Base-by-base conservation (phyloP, 2,329 filamentous ascomycete genomes). In the Aphanoascus verrucosus region DNA sequence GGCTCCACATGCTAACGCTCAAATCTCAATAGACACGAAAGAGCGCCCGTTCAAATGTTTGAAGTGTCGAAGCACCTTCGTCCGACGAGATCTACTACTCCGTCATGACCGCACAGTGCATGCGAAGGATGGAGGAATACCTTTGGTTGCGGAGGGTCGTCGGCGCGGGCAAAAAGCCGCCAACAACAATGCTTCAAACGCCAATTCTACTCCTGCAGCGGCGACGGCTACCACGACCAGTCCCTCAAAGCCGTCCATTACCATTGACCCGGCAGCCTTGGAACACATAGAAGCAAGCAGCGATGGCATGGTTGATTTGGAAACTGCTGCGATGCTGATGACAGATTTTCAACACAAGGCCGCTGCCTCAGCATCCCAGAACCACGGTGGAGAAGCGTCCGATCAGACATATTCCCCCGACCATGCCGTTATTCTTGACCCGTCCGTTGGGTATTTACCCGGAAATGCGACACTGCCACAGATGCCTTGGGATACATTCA, bases 31-130 rank as follows among this genome's bases (percentile, higher is more conserved):
- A 97, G 91, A 97, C 72, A 98, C 93, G 60, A 98, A 98, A 74
- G 93, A 97, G 73, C 85, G 93, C 59, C 93, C 93, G 37, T 98
- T 98, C 80, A 97, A 97, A 72, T 98, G 93, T 74, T 80, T 88
- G 76, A 98, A 98, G 76, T 98, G 93, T 73, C 82, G 90, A 67
- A 96, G 90, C 77, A 98, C 93, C 57, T 98, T 98, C 69, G 93
- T 98, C 64, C 88, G 93, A 69, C 88, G 93, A 72, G 93, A 98
- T 74, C 80, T 98, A 58, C 83, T 98, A 51, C 83, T 98, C 61
- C 86, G 93, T 70, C 93, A 98, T 75, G 93, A 98, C 72, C 87
- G 93, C 65, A 98, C 93, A 60, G 93, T 98, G 59, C 93, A 98
- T 73, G 93, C 93, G 58, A 97, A 97, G 74, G 93, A 98, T 74